A percentile compares a stretch with the other conserved stretches of the same genome.
These are phyloP conservation scores for Coniella vitis DNA, from an alignment of 2,329 filamentous ascomycete species.

Conservation along the genomic window DNA sequence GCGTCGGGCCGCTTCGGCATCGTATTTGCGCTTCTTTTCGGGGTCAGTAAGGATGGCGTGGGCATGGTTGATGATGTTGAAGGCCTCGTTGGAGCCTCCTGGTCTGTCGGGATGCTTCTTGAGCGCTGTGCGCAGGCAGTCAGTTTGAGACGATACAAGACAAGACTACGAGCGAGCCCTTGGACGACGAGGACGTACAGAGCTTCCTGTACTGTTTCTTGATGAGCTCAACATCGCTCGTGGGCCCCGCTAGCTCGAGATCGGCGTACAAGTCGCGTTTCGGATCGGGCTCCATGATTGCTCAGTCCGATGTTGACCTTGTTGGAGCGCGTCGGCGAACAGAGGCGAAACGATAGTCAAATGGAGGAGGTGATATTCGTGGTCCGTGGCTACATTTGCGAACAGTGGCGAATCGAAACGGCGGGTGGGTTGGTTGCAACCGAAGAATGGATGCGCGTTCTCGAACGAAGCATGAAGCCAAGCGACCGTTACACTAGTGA, in stretches of 20 bases:
- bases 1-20: constrained; percentile 37
- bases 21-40: constrained; percentile 44
- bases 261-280: constrained; percentile 80
- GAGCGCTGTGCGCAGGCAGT: constrained; percentile 49
- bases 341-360: background rate
- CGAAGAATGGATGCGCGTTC: background rate
- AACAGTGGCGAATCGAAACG: background rate
- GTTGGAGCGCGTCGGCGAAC: background rate
- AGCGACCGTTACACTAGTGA: too few species aligned
- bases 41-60: constrained; percentile 64
- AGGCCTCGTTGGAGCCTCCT: constrained; percentile 73
- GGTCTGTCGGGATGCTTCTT: constrained; percentile 85
- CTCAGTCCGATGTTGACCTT: constrained; percentile 25
- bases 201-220: constrained; percentile 84
- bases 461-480: background rate
- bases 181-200: constrained; percentile 43
- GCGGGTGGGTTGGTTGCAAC: background rate
- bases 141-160: constrained; percentile 7
- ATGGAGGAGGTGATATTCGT: background rate
- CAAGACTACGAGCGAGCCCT: background rate
- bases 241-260: constrained; percentile 57
- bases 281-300: constrained; percentile 62
- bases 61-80: constrained; percentile 79
- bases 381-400: background rate
- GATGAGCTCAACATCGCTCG: constrained; percentile 66